Conservation (phyloP, 2,329 filamentous ascomycete species). For the Tolypocladium nubicola region DNA sequence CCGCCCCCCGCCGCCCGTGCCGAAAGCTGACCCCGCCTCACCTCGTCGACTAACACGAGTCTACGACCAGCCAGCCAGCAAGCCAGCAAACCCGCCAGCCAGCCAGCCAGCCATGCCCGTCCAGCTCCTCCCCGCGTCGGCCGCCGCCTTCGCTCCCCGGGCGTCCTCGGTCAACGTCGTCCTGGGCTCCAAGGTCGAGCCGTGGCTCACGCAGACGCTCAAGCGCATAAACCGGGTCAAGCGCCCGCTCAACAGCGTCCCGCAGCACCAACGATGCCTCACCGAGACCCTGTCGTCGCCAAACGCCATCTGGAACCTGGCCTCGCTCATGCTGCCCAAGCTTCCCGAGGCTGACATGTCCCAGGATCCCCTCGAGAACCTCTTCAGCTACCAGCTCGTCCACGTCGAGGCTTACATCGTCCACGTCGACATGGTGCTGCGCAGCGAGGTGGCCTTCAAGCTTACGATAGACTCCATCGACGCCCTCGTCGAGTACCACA, state of each 20-base stretch:
- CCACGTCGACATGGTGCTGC: constrained; percentile 96
- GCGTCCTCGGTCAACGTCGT: constrained; percentile 89
- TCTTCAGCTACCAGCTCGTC: constrained; percentile 88
- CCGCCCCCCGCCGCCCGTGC: too few species aligned
- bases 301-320: constrained; percentile 89
- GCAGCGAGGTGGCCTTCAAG: constrained; percentile 97
- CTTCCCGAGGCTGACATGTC: constrained; percentile 75
- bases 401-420: constrained; percentile 97
- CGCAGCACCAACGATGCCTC: constrained; percentile 89
- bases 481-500: constrained; percentile 86
- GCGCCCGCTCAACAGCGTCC: constrained; percentile 91
- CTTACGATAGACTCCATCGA: constrained; percentile 92
- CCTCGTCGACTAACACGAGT: background rate
- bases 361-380: constrained; percentile 73
- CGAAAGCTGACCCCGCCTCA: background rate
- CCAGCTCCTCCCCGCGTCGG: constrained; percentile 87
- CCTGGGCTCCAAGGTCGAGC: constrained; percentile 81
- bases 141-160: constrained; percentile 89
- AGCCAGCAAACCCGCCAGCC: background rate
- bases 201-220: constrained; percentile 91
- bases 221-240: constrained; percentile 97
- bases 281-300: constrained; percentile 85
- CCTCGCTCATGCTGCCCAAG: constrained; percentile 87
- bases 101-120: constrained; percentile 46
- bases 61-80: background rate